These are phyloP conservation scores for Furcasterigmium furcatum DNA, from an alignment of 2,329 filamentous ascomycete genomes.

Conservation along the genomic window DNA sequence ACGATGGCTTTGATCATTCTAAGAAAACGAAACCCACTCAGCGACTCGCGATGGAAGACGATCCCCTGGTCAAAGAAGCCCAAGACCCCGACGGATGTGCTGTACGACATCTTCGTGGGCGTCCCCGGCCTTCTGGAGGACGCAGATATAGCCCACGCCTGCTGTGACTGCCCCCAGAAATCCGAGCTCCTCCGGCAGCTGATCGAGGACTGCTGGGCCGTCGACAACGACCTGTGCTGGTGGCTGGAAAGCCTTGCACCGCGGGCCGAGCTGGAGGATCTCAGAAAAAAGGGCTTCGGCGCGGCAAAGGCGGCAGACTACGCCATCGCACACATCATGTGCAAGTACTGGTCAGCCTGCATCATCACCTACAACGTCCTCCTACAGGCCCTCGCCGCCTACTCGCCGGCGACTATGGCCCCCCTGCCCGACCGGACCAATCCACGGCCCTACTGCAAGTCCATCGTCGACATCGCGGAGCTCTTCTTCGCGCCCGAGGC, in stretches of 20 bases:
- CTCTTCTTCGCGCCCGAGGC: neutral
- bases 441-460: neutral
- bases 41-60: conserved; percentile 24
- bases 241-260: conserved; percentile 9
- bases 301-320: conserved; percentile 8
- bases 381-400: neutral
- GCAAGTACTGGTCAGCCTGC: conserved; percentile 7
- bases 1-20: conserved; percentile 9
- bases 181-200: neutral
- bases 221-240: conserved; percentile 6
- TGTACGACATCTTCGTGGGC: conserved; percentile 26
- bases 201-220: conserved; percentile 9
- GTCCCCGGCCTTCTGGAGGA: conserved; percentile 20
- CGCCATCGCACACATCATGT: conserved; percentile 8
- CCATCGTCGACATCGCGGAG: neutral
- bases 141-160: conserved; percentile 18
- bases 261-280: neutral
- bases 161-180: neutral
- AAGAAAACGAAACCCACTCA: conserved; percentile 18
- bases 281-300: conserved; percentile 2
- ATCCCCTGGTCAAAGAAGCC: conserved; percentile 23
- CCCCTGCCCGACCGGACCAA: neutral
- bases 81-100: conserved; percentile 22
- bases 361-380: conserved; percentile 5
- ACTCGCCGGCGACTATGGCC: neutral